These are phyloP conservation scores for Plasmodium gaboni DNA, from an alignment of 169 alveolate genomes.

Conservation along the genomic window DNA sequence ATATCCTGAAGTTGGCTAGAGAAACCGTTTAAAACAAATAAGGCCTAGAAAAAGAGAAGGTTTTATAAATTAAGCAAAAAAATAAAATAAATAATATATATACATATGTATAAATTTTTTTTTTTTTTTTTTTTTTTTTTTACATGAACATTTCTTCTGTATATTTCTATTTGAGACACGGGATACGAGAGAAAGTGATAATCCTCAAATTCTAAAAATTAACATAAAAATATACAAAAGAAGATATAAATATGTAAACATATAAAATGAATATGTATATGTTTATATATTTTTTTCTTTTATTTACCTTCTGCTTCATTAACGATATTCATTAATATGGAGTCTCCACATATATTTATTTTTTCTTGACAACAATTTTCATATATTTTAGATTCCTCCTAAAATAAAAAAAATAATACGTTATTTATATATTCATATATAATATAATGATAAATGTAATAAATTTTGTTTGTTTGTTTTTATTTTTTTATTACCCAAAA, in stretches of 20 bases:
- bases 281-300: neutral
- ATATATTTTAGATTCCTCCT: conserved; percentile 72
- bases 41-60: conserved; percentile 21
- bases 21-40: conserved; percentile 53
- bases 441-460: neutral
- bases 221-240: neutral
- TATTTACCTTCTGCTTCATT: conserved; percentile 30
- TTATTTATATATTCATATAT: neutral
- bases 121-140: conserved; percentile 5
- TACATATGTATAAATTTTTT: neutral
- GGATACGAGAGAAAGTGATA: conserved; percentile 50
- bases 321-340: conserved; percentile 34
- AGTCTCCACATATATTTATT: conserved; percentile 26
- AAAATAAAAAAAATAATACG: neutral
- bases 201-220: conserved; percentile 32
- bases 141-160: conserved; percentile 74
- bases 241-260: neutral
- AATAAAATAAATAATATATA: neutral
- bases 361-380: conserved; percentile 66
- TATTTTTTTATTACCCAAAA: conserved; percentile 44
- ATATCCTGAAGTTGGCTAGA: conserved; percentile 26
- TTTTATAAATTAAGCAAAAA: neutral
- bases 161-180: conserved; percentile 68
- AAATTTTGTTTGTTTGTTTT: no score
- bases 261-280: neutral